Percentiles rank a stretch among this genome's conserved stretches.
phyloP scores from a whole-genome alignment of 805 yeast genomes.

The Kluyveromyces lactis region DNA sequence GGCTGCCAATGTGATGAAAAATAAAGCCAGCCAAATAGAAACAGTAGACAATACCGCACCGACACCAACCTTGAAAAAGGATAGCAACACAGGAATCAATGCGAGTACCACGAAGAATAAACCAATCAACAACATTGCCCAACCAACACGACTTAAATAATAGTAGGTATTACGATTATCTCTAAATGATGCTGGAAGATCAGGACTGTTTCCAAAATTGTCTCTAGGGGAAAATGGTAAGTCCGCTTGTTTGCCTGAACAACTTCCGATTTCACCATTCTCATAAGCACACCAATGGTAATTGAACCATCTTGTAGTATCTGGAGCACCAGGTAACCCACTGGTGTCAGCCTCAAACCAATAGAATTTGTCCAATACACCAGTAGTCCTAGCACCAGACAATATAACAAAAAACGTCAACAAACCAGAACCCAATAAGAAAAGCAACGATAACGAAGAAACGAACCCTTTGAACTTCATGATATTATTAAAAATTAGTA shows the following conservation, averaged over 20 bases:
- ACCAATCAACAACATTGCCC: conserved; percentile 54
- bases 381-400: conserved; percentile 48
- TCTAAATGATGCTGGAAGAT: conserved; percentile 48
- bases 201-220: conserved; percentile 50
- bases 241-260: conserved; percentile 57
- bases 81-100: conserved; percentile 30
- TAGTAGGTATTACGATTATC: conserved; percentile 44
- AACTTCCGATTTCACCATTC: conserved; percentile 40
- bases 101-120: conserved; percentile 45
- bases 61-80: conserved; percentile 15
- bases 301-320: conserved; percentile 67
- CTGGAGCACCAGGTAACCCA: conserved; percentile 35
- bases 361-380: conserved; percentile 58
- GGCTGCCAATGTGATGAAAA: conserved; percentile 40
- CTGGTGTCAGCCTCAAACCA: conserved; percentile 75
- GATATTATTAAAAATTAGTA: too few relatives aligned
- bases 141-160: conserved; percentile 60
- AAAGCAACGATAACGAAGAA: conserved; percentile 26
- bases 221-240: conserved; percentile 75
- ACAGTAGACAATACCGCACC: conserved; percentile 13
- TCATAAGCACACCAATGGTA: conserved; percentile 51
- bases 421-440: conserved; percentile 40
- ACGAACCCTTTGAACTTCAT: conserved; percentile 24
- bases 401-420: conserved; percentile 56
- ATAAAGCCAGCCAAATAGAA: conserved; percentile 30